Conservation (phyloP, 2,329 filamentous ascomycete genomes). For the Corinectria fuckeliana region DNA sequence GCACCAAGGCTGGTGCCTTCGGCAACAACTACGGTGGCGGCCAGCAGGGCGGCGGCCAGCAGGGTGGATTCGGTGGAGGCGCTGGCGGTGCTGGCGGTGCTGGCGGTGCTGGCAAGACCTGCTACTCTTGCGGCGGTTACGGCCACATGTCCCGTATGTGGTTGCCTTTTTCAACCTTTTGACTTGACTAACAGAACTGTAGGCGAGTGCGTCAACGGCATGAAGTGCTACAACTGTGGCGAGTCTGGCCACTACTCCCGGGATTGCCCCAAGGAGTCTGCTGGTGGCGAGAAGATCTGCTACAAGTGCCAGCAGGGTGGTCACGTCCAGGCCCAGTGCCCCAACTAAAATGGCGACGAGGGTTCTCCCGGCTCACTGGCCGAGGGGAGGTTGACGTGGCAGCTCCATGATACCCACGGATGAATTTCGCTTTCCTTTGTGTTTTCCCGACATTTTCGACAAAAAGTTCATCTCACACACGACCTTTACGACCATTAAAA, state of each 20-base stretch:
- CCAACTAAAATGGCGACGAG: conserved; percentile 61
- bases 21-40: conserved; percentile 57
- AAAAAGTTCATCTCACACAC: conserved; percentile 42
- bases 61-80: not conserved
- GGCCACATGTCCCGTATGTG: conserved; percentile 91
- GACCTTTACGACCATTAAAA: conserved; percentile 42
- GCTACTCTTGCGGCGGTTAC: conserved; percentile 97
- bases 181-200: conserved; percentile 28
- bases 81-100: not conserved
- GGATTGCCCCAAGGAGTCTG: conserved; percentile 93
- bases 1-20: conserved; percentile 67
- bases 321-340: conserved; percentile 94
- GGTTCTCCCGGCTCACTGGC: conserved; percentile 31
- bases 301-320: conserved; percentile 90
- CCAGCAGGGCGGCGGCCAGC: conserved; percentile 36
- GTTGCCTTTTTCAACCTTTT: not conserved
- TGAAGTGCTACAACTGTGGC: conserved; percentile 99
- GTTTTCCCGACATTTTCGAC: conserved; percentile 38
- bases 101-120: conserved; percentile 75
- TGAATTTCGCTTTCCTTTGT: conserved; percentile 39
- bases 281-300: conserved; percentile 91
- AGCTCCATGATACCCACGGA: conserved; percentile 53
- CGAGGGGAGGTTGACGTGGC: conserved; percentile 47
- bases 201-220: conserved; percentile 95
- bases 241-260: conserved; percentile 95